Conservation (phyloP, 179 eudicot species). For the Silene noctiflora region DNA sequence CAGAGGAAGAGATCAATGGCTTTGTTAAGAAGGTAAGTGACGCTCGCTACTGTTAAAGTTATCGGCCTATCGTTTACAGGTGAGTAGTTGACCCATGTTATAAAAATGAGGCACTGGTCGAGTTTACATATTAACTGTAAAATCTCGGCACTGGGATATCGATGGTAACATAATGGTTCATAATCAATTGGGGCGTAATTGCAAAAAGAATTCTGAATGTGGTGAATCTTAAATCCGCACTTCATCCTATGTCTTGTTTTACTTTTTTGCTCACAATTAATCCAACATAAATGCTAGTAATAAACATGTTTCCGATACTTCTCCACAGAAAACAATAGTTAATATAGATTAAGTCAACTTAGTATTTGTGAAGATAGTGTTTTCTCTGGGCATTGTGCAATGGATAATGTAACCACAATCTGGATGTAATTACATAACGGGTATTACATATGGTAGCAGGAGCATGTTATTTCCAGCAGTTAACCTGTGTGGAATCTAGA, state of each 20-base stretch:
- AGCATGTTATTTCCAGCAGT: too few relatives aligned
- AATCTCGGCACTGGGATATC: neutral
- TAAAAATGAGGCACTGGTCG: neutral
- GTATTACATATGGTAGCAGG: too few relatives aligned
- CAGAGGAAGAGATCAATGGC: slow-evolving; percentile 42
- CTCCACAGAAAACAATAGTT: neutral
- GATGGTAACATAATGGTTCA: too few relatives aligned
- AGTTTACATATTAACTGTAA: neutral
- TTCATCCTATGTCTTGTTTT: neutral
- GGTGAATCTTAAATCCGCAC: neutral
- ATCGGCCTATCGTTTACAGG: neutral
- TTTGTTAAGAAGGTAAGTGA: slow-evolving; percentile 44
- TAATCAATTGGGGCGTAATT: neutral
- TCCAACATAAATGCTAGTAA: neutral
- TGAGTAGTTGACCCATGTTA: neutral
- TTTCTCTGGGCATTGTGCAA: neutral
- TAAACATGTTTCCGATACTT: neutral
- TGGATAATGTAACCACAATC: neutral
- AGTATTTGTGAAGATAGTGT: too few relatives aligned
- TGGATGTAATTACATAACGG: too few relatives aligned
- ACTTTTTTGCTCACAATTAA: neutral
- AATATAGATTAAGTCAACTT: too few relatives aligned
- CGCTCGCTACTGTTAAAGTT: neutral
- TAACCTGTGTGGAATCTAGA: too few relatives aligned
- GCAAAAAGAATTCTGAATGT: neutral